Conservation (phyloP, 305 asterid genomes). For the Ilex paraguariensis region DNA sequence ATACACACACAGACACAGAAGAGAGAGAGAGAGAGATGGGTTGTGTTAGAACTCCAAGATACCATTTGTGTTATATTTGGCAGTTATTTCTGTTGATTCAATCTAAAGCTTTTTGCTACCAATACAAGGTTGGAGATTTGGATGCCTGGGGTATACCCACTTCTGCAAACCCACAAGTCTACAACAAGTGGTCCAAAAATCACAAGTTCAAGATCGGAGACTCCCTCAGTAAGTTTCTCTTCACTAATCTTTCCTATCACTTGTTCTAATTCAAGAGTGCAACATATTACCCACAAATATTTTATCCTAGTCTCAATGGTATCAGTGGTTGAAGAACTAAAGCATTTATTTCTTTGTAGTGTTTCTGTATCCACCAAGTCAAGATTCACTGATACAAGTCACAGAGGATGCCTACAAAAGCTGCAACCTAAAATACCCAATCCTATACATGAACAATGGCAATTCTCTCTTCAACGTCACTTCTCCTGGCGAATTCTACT, state of each 20-base stretch:
- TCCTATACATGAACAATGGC: conserved; percentile 66
- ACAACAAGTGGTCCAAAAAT: conserved; percentile 55
- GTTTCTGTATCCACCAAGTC: conserved; percentile 88
- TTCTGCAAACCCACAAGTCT: conserved; percentile 47
- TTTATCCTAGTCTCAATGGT: too few relatives aligned
- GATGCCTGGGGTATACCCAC: conserved; percentile 65
- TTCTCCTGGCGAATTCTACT: conserved; percentile 48
- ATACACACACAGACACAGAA: too few relatives aligned
- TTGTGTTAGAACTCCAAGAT: conserved; percentile 17
- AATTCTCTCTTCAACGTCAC: conserved; percentile 76
- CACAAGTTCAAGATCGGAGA: conserved; percentile 61
- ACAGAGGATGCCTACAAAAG: conserved; percentile 40
- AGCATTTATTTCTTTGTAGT: conserved; percentile 38
- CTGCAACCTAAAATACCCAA: conserved; percentile 75
- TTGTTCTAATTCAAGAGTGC: too few relatives aligned
- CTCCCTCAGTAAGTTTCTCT: conserved; percentile 54
- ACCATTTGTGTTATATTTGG: conserved; percentile 26
- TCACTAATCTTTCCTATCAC: not conserved
- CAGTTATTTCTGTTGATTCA: conserved; percentile 29
- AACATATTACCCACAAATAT: too few relatives aligned
- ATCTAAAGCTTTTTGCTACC: conserved; percentile 29
- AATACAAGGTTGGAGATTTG: conserved; percentile 68
- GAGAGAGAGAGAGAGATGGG: conserved; percentile 24
- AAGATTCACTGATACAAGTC: conserved; percentile 81
- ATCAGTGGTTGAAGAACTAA: not conserved